Base-by-base conservation (phyloP, 345 rosid species). In the Iberis pinnata region DNA sequence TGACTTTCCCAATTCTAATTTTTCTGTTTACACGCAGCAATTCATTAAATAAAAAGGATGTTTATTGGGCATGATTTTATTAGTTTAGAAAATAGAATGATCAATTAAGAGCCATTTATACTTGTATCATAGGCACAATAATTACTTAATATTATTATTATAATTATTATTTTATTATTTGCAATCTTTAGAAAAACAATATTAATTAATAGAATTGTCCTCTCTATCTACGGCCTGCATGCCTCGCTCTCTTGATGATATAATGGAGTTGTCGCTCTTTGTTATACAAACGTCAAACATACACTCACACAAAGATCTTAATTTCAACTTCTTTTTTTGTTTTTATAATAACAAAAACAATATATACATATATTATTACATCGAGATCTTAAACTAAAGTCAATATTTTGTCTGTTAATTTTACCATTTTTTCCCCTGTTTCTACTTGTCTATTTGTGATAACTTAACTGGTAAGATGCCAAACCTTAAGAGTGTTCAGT, bases 391-490 rank as follows among this genome's bases (percentile, higher is more conserved):
- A n/a, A n/a, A n/a, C 29, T 44, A 26, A 6, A 33, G 19, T 16
- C 37, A 29, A 31, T 63, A 6, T 18, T 14, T 46, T 38, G 9
- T 40, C 7, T 60, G 38, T 36, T 27, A n/a, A 5, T 38, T 37
- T 43, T 53, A 36, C 31, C 73, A 3, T 44, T 63, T 40, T 55
- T 63, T 73, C 67, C 48, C 19, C 44, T 64, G 43, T 64, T 33
- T 27, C n/a, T n/a, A n/a, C n/a, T n/a, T n/a, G n/a, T n/a, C n/a
- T n/a, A n/a, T n/a, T n/a, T n/a, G n/a, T n/a, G n/a, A n/a, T n/a
- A n/a, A n/a, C n/a, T n/a, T n/a, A n/a, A n/a, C n/a, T 49, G 63
- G 41, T 17, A 58, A 59, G 53, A 60, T 78, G 65, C 48, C 78
- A 31, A 72, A 73, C 50, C 59, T 68, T 20, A 74, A 77, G 53